phyloP scores from a whole-genome alignment of 495 filamentous ascomycete species.

The Xylaria sp. region DNA sequence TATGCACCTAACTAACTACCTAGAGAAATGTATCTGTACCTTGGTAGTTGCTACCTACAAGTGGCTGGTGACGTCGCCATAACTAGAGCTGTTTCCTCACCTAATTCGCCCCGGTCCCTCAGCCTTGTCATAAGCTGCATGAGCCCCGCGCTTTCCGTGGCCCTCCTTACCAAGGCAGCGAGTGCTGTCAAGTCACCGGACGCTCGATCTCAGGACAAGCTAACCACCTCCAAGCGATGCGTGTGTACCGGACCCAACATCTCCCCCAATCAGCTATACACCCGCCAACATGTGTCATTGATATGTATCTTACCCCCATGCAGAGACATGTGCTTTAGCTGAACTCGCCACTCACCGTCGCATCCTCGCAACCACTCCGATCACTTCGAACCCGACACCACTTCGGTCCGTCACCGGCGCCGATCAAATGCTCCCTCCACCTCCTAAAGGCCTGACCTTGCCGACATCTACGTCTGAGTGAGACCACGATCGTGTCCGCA shows the following conservation, averaged over 20 bases:
- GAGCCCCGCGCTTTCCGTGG: conserved; percentile 24
- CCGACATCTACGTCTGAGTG: not conserved
- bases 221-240: not conserved
- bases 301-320: not conserved
- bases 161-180: not conserved
- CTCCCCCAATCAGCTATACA: not conserved
- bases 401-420: conserved; percentile 9
- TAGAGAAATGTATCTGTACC: no score
- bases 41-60: not conserved
- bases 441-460: conserved; percentile 16
- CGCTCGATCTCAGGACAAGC: not conserved
- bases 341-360: not conserved
- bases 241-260: not conserved
- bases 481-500: not conserved
- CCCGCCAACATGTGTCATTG: conserved; percentile 7
- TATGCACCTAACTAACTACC: no score
- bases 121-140: conserved; percentile 23
- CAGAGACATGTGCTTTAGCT: conserved; percentile 5
- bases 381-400: conserved; percentile 7
- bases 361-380: not conserved
- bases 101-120: conserved; percentile 11
- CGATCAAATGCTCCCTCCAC: conserved; percentile 17
- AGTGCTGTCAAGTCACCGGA: not conserved
- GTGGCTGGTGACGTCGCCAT: conserved; percentile 29
- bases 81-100: not conserved